Evolutionary conservation across 352 stramenopile genomes (phyloP), one percentile per base, ranked within the genome.

Genomic region (Phytophthora tentaculata): DNA sequence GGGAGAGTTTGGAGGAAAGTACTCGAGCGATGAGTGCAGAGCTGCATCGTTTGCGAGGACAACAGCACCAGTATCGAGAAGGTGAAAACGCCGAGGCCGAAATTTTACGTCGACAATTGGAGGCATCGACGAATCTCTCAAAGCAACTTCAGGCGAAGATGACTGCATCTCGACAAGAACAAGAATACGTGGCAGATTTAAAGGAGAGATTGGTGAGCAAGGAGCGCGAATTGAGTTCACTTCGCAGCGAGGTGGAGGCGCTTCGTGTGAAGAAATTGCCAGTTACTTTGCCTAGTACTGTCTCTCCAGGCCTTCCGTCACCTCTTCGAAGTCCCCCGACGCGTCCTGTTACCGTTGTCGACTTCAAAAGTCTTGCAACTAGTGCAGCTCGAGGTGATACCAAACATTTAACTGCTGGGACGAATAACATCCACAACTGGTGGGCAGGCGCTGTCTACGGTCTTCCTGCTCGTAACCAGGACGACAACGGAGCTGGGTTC

Each of bases 361-460:
- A 84, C 10, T 14, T 74, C 13, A 71, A 74, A 45, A 19, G 45
- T 17, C 43, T 74, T 35, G 22, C 55, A 10, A 50, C 1, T 16
- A 23, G n/a, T n/a, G n/a, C n/a, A n/a, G n/a, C 24, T 63, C 50
- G 35, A 14, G 17, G 19, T 12, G 61, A 64, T 55, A 24, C 61
- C 14, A 65, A 57, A n/a, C n/a, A n/a, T n/a, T n/a, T n/a, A 37
- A 45, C 56, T n/a, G 44, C 41, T 12, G 49, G 70, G 2, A 64
- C 52, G 45, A 56, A 53, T 52, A 79, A 73, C 32, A 90, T 91
- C 37, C 78, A 88, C 10, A 85, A 57, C 54, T 91, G 83, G 80
- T 91, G 83, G 83, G 64, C 79, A 1, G 83, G 83, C 6, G 17
- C 14, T 43, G 17, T 17, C 32, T 43, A 50, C 28, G 56, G 60